phyloP scores from a whole-genome alignment of 192 early-diverging fungal genomes.

The Coemansia sp. region DNA sequence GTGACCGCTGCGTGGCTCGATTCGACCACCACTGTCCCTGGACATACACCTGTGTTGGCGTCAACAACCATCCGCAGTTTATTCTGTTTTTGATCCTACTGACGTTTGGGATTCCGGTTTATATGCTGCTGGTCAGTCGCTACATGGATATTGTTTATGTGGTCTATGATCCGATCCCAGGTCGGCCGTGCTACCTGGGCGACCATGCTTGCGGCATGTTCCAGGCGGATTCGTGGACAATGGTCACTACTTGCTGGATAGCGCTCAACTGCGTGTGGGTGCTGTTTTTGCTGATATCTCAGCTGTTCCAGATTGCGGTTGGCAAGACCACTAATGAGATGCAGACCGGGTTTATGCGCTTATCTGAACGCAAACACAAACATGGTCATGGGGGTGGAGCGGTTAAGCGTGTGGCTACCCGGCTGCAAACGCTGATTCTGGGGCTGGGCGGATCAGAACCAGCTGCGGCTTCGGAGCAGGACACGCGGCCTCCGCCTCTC shows the following conservation, averaged over 20 bases:
- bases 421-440: constrained; percentile 22
- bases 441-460: constrained; percentile 33
- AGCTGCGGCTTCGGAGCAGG: constrained; percentile 9
- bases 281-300: constrained; percentile 68
- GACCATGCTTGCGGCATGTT: constrained; percentile 67
- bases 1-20: constrained; percentile 87
- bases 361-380: constrained; percentile 29
- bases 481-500: constrained; percentile 36
- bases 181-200: constrained; percentile 60
- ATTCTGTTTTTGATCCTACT: constrained; percentile 75
- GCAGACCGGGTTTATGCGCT: constrained; percentile 65
- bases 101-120: constrained; percentile 58
- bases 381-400: constrained; percentile 6
- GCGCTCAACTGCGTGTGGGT: constrained; percentile 80
- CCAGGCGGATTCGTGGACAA: constrained; percentile 69
- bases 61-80: constrained; percentile 84
- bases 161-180: constrained; percentile 55
- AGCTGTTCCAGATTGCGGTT: constrained; percentile 73
- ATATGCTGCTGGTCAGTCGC: constrained; percentile 58
- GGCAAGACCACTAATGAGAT: constrained; percentile 89
- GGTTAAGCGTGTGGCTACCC: constrained; percentile 17
- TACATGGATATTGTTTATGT: constrained; percentile 56
- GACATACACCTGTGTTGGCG: constrained; percentile 94
- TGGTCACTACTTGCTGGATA: constrained; percentile 71
- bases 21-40: constrained; percentile 99